Base-by-base conservation (phyloP, 257 asterid genomes). In the Primulina eburnea region DNA sequence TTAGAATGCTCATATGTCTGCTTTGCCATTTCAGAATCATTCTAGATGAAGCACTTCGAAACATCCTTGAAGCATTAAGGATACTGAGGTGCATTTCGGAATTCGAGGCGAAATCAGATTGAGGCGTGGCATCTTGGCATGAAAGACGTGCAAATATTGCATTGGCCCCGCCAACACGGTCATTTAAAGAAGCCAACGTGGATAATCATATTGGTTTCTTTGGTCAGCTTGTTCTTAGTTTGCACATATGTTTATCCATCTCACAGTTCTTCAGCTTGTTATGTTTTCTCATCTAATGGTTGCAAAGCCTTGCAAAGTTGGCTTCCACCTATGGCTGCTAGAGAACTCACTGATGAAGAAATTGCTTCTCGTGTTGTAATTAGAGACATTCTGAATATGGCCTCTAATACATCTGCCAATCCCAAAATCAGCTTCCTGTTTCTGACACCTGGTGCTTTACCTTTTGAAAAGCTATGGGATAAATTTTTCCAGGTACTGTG, bases 381-480 rank as follows among this genome's bases (percentile, higher is more conserved):
- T 81, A 84, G 79, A 82, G 99, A 94, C 71, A 83, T 94, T 77
- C 82, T 94, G 74, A 80, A 81, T 74, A 82, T 81, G 77, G 91
- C 93, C 20, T 86, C 74, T 37, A 30, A 76, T 38, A 70, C 76
- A 73, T 68, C 90, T 30, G 40, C 71, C 62, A 84, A 37, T 47
- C 96, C 96, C 43, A 94, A 94, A 75, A 84, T 94, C 73, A 98
- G 98, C n/a, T 94, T 91, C 85, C 69, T 94, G 71, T 94, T 91
- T 76, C 81, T 94, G 82, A 94, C 90, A 52, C 99, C 97, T 28
- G 97, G 99, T 66, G 87, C 99, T 68, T 83, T 94, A 73, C 99
- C 99, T 63, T 91, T 91, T 77, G 99, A 94, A 88, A 88, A 72
- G 88, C 90, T 94, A 34, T 94, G 99, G 99, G 98, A 94, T 70